Base-by-base conservation (phyloP, 495 filamentous ascomycete species). In the Aspergillus sclerotiicarbonarius region DNA sequence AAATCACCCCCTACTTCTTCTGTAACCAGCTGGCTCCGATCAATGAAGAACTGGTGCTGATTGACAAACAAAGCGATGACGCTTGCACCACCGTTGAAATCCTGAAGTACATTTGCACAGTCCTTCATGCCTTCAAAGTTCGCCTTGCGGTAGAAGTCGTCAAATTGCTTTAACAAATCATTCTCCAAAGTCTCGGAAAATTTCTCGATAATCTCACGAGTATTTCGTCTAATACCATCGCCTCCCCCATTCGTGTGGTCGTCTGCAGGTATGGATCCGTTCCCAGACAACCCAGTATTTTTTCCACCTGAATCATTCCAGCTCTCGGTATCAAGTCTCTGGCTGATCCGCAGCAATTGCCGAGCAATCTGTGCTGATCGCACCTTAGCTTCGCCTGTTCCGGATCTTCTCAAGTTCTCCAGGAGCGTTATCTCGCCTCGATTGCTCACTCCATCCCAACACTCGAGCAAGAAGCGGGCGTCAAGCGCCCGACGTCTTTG, bases 21-120 rank as follows among this genome's bases (percentile, higher is more conserved):
- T 0, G 90, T 91, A 16, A 96, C 87, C 58, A 96, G 76, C 64
- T 95, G 90, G 66, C 88, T 90, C 15, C 90, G 80, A 62, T 97
- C 92, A 63, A 99, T 97, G 75, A 99, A 99, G 74, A 98, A 98
- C 66, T 96, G 88, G 75, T 98, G 95, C 72, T 99, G 95, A 71
- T 99, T 99, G 62, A 99, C 93, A 67, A 96, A 99, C 47, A 92
- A 79, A 30, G 88, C 92, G 65, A 97, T 92, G 48, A 96, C 94
- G 73, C 91, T 96, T 48, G 89, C 84, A 33, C 95, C 95, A 31
- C 91, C 90, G 73, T 91, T 96, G 80, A 99, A 99, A 76, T 97
- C 94, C 67, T 93, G 81, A 60, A 99, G 79, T 35, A 96, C 94
- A 56, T 88, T 90, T 19, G 95, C 92, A 67, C 95, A 98, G 51